These are phyloP conservation scores for Lagenidium sp. DNA, from an alignment of 352 stramenopile genomes.

Conservation along the genomic window DNA sequence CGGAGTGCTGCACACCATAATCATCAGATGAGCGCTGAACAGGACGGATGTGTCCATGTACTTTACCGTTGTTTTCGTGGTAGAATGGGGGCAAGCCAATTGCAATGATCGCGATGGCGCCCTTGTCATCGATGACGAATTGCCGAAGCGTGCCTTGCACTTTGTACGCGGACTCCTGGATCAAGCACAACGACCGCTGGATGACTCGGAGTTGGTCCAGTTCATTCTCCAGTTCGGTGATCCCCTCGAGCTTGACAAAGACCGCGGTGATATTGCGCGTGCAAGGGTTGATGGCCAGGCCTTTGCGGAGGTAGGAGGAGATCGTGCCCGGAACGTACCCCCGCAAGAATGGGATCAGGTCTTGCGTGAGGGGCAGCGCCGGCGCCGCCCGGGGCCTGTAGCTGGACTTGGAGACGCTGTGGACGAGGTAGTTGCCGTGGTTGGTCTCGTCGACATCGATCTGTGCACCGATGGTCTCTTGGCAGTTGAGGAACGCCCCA, in stretches of 20 bases:
- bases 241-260: slow-evolving; percentile 57
- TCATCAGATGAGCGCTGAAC: too few species aligned
- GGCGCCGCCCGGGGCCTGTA: slow-evolving; percentile 4
- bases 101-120: slow-evolving; percentile 64
- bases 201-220: slow-evolving; percentile 38
- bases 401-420: slow-evolving; percentile 12
- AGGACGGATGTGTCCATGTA: too few species aligned
- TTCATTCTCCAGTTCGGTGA: slow-evolving; percentile 32
- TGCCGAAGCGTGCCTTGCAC: slow-evolving; percentile 74
- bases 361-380: slow-evolving; percentile 13
- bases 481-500: slow-evolving; percentile 17
- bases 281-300: slow-evolving; percentile 49
- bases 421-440: slow-evolving; percentile 44
- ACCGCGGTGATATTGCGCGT: slow-evolving; percentile 61
- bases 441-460: slow-evolving; percentile 12
- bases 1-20: slow-evolving; percentile 27
- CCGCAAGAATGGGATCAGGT: slow-evolving; percentile 50
- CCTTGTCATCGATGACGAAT: slow-evolving; percentile 86
- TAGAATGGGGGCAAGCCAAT: slow-evolving; percentile 74
- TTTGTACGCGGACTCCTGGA: slow-evolving; percentile 74
- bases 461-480: slow-evolving; percentile 14
- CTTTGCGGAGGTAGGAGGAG: slow-evolving; percentile 55
- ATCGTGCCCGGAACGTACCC: slow-evolving; percentile 66
- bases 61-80: slow-evolving; percentile 83
- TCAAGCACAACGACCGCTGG: slow-evolving; percentile 47